Base-by-base conservation (phyloP, 192 early-diverging fungal genomes). In the Rhizophagus prolifer region DNA sequence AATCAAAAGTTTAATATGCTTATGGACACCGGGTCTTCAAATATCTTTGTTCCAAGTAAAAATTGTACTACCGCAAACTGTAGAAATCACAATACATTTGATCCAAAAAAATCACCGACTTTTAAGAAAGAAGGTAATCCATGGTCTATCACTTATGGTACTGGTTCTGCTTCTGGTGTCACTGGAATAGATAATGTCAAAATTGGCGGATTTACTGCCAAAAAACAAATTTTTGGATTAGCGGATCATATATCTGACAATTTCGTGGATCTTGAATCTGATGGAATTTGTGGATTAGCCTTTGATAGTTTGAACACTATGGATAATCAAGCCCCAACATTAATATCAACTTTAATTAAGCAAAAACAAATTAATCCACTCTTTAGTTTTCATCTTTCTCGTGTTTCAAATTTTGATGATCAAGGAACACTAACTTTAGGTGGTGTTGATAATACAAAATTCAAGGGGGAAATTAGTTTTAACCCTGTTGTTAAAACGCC, bases 311-410 rank as follows among this genome's bases (percentile, higher is more conserved):
- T 82, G 7, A 78, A 77, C 26, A 10, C 23, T 47, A 44, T 44
- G 41, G 3, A 44, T 44, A 50, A n/a, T n/a, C n/a, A n/a, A n/a
- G n/a, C 74, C n/a, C 54, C 78, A n/a, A 84, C 83, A 14, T 86
- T 86, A 50, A 74, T 88, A n/a, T 84, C 86, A 60, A 86, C 85
- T 58, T 76, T 89, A 50, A 72, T 86, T 34, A 78, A 81, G n/a
- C 83, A 91, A 74, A 79, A 79, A 47, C 58, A 80, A 36, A 72
- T 90, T 2, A 80, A 80, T 10, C 89, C 89, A 13, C 74, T 90
- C n/a, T 91, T 91, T 80, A 86, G 89, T 9, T 89, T 91, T 31
- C 89, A 84, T 65, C 81, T 91, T 23, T 82, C 85, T 41, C 66
- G 16, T n/a, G 23, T 16, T 31, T 12, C 9, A 13, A 9, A 61